Percentiles rank a stretch among this genome's conserved stretches.
phyloP scores from a whole-genome alignment of 768 basidiomycete species.

The Kwoniella sp. region DNA sequence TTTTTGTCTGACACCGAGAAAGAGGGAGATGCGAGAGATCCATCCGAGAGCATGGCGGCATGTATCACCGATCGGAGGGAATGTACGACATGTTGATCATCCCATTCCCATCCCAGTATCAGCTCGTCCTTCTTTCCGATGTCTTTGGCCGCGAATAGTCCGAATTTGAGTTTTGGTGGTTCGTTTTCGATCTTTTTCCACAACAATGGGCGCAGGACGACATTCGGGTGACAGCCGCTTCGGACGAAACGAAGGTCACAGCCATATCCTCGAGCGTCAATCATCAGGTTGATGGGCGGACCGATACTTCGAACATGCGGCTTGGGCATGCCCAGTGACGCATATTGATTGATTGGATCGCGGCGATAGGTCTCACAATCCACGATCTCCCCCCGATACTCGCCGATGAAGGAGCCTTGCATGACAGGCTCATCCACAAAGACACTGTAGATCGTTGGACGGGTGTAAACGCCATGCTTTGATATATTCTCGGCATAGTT shows the following conservation, averaged over 20 bases:
- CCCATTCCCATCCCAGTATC: constrained; percentile 94
- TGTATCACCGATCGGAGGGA: constrained; percentile 57
- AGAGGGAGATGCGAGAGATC: constrained; percentile 59
- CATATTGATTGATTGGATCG: constrained; percentile 85
- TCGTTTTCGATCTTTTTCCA: constrained; percentile 48
- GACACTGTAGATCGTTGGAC: constrained; percentile 61
- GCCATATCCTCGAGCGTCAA: constrained; percentile 77
- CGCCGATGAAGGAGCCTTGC: constrained; percentile 65
- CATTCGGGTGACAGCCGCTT: constrained; percentile 69
- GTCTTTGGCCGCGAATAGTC: constrained; percentile 75
- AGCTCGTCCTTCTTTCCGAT: constrained; percentile 81
- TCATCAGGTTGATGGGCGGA: constrained; percentile 72
- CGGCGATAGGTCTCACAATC: constrained; percentile 70
- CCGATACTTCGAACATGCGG: constrained; percentile 79
- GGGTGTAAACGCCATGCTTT: constrained; percentile 43
- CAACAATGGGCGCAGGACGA: constrained; percentile 65
- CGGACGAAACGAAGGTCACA: constrained; percentile 67
- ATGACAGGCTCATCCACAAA: constrained; percentile 68
- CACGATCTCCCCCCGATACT: constrained; percentile 67
- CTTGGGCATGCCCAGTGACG: constrained; percentile 72
- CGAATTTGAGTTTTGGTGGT: constrained; percentile 66
- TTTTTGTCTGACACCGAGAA: constrained; percentile 12
- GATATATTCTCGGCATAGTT: constrained; percentile 33
- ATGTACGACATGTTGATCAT: constrained; percentile 85
- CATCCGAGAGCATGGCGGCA: constrained; percentile 62